Evolutionary conservation across 176 grass and related monocot species (phyloP).

Genomic region (Pharus latifolius): DNA sequence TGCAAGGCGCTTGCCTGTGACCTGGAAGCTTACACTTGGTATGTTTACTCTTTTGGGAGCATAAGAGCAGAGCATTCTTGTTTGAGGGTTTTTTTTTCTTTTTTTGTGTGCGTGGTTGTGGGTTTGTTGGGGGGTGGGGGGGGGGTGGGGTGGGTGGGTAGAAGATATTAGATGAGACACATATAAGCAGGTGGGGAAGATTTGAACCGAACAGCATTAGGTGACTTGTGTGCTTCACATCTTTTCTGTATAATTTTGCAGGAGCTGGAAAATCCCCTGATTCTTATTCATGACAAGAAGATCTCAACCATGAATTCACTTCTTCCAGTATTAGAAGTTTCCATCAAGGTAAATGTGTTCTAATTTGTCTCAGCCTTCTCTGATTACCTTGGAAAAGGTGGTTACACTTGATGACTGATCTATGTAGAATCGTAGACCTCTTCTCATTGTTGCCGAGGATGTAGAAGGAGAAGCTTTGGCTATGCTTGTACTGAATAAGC

Average conservation of each 20-base stretch:
- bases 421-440: conserved; percentile 52
- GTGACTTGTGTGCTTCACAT: not conserved
- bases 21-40: not conserved
- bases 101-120: too few relatives aligned
- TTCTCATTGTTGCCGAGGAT: conserved; percentile 87
- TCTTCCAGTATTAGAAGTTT: conserved; percentile 60
- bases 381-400: not conserved
- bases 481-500: conserved; percentile 81
- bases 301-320: conserved; percentile 83
- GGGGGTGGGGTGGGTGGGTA: not conserved
- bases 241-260: conserved; percentile 28
- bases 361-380: not conserved
- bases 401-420: conserved; percentile 21
- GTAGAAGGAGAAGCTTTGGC: conserved; percentile 74
- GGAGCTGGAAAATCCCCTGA: conserved; percentile 73
- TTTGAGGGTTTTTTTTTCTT: too few relatives aligned
- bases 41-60: not conserved
- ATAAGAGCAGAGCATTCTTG: not conserved
- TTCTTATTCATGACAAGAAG: conserved; percentile 98
- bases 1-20: not conserved
- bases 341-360: conserved; percentile 46
- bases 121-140: too few relatives aligned
- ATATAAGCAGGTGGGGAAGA: not conserved
- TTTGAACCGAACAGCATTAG: not conserved
- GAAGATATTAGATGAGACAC: not conserved